Percentiles rank a stretch among this genome's conserved stretches.
phyloP scores from a whole-genome alignment of 768 basidiomycete species.

The Fomitopsis serialis region DNA sequence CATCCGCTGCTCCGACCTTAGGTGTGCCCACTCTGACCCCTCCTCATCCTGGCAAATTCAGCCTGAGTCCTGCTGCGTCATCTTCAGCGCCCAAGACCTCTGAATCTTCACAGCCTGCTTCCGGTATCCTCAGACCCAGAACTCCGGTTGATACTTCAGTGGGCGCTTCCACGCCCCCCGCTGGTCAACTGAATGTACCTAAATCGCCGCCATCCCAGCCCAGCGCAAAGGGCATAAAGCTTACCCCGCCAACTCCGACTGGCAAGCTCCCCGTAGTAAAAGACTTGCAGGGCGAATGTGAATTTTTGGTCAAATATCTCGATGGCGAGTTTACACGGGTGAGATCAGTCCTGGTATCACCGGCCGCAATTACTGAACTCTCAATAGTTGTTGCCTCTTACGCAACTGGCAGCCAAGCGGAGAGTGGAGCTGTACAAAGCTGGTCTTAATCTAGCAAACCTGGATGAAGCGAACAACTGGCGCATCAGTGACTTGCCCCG shows the following conservation, averaged over 20 bases:
- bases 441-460: background rate
- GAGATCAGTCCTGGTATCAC: slow-evolving; percentile 18
- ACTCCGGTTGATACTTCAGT: background rate
- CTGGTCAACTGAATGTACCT: background rate
- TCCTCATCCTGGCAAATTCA: background rate
- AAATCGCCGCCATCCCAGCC: slow-evolving; percentile 30
- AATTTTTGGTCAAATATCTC: slow-evolving; percentile 40
- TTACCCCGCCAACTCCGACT: no score
- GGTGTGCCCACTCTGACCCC: background rate
- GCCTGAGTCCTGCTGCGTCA: background rate
- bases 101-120: no score
- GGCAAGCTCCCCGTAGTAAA: slow-evolving; percentile 18
- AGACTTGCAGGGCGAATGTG: slow-evolving; percentile 67
- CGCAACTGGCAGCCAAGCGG: background rate
- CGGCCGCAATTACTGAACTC: background rate
- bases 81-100: background rate
- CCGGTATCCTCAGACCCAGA: background rate
- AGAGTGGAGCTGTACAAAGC: background rate
- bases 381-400: background rate
- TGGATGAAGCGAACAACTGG: background rate
- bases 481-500: background rate
- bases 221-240: no score
- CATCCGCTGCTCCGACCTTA: slow-evolving; percentile 1
- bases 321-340: slow-evolving; percentile 55
- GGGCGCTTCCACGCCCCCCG: background rate